Base-by-base conservation (phyloP, 768 basidiomycete species). In the Calocybe gangraenosa region DNA sequence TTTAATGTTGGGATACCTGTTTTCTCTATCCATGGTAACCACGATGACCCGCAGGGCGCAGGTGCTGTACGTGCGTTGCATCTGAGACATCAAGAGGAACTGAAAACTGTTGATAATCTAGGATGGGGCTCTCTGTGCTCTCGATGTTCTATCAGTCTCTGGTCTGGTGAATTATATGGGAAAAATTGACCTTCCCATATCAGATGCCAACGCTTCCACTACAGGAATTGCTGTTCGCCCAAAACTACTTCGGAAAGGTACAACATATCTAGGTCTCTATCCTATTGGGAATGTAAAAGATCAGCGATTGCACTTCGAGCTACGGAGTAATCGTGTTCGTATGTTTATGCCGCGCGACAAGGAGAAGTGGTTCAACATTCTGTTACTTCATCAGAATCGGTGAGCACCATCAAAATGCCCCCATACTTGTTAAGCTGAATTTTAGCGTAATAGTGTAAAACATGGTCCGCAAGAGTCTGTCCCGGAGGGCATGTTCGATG, bases 21-120 rank as follows among this genome's bases (percentile, higher is more conserved):
- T 21, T 99, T 99, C 66, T 97, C 95, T 0, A 98, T 99, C 41
- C 96, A 99, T 58, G 96, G 96, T 34, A 99, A 99, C 59, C 96
- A 99, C 64, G 96, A 99, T 58, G 96, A 99, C 57, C 96, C 96
- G 25, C 96, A 98, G 67, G 96, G 96, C 15, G 85, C 92, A 17
- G 93, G 94, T 2, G 75, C 87, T 7, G 93, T 92, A 56, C 50
- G 89, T 67, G 3, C 39, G 30, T 23, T 23, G 37, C n/a, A 30
- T 15, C 23, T n/a, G 15, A 17, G 6, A 17, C 14, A 32, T 36
- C 17, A 1, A 21, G 3, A 1, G 39, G 40, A 31, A 3, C 31
- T 30, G 33, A 45, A 31, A 51, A 8, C 42, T 3, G 9, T 13
- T 15, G 28, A 6, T 11, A 28, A n/a, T 37, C 7, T 51, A 95